A percentile compares a stretch with the other conserved stretches of the same genome.
These are phyloP conservation scores for Colletotrichum sp. DNA, from an alignment of 2,329 filamentous ascomycete species.

Conservation along the genomic window DNA sequence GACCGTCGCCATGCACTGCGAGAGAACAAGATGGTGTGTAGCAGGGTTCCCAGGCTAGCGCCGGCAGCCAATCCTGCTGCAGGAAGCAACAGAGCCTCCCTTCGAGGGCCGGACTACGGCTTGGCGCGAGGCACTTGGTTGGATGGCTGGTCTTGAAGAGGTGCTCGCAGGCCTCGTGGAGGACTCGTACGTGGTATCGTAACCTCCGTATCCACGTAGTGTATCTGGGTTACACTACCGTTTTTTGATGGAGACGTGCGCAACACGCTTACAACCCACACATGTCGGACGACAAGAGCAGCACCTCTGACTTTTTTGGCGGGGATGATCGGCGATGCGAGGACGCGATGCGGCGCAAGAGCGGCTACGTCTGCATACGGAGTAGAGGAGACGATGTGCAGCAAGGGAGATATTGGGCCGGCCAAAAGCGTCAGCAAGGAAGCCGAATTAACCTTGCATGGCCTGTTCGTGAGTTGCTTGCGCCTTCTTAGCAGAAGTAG, in stretches of 20 bases:
- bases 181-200: background rate
- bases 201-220: background rate
- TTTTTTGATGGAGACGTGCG: background rate
- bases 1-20: constrained; percentile 27
- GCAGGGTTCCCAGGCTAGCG: background rate
- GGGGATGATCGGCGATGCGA: background rate
- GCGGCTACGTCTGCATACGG: background rate
- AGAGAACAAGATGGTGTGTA: constrained; percentile 16
- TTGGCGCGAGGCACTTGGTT: constrained; percentile 5
- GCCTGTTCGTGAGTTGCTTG: background rate
- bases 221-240: background rate
- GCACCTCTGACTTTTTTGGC: background rate
- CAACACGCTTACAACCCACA: background rate
- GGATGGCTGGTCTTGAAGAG: background rate
- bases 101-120: background rate
- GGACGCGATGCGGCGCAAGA: background rate
- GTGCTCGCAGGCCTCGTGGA: background rate
- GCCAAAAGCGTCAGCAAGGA: background rate
- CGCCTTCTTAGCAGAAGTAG: background rate
- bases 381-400: background rate
- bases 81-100: constrained; percentile 10
- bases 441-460: constrained; percentile 14
- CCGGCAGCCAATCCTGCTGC: constrained; percentile 21
- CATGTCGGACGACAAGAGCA: constrained; percentile 2
- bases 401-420: background rate